Base-by-base conservation (phyloP, 2,329 filamentous ascomycete species). In the Penicillium frequentans region DNA sequence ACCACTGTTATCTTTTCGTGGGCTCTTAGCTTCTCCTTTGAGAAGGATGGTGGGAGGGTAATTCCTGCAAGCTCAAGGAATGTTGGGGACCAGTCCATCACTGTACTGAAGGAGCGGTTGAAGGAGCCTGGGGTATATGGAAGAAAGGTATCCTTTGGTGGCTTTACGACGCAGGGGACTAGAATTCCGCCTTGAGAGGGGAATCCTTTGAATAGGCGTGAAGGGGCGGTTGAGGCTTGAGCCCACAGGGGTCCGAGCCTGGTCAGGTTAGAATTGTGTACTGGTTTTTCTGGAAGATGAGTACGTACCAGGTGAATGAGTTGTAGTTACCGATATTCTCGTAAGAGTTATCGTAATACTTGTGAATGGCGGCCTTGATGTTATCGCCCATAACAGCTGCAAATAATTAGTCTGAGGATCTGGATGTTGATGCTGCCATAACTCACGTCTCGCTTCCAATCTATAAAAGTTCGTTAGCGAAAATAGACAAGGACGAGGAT, bases 331-430 rank as follows among this genome's bases (percentile, higher is more conserved):
- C 73, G 43, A 75, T 68, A 54, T 76, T 75, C 3, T 72, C 71
- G 19, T 71, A 62, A n/a, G 61, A 68, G 49, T 75, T 76, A 56
- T 76, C 68, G 55, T 74, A 75, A 55, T 75, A 74, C 48, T 72
- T 65, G 35, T 70, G 64, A 35, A 74, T 73, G 26, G 68, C 63
- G 23, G 61, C 58, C 52, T 62, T 59, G 49, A 73, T 71, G 23
- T 68, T 66, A 27, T 68, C 67, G 21, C 63, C 63, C 58, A 75
- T 70, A 3, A 75, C 66, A 3, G 73, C 66, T 58, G 48, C 9
- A n/a, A 19, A 24, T 29, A 5, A 48, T 48, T 53, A 39, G 52
- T 23, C n/a, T 29, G 5, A n/a, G 13, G 16, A 33, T 29, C 44
- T 44, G 27, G 24, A 1, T 19, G 46, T 35, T 46, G 5, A 21